phyloP scores from a whole-genome alignment of 192 early-diverging fungal species.

The Coemansia sp. region DNA sequence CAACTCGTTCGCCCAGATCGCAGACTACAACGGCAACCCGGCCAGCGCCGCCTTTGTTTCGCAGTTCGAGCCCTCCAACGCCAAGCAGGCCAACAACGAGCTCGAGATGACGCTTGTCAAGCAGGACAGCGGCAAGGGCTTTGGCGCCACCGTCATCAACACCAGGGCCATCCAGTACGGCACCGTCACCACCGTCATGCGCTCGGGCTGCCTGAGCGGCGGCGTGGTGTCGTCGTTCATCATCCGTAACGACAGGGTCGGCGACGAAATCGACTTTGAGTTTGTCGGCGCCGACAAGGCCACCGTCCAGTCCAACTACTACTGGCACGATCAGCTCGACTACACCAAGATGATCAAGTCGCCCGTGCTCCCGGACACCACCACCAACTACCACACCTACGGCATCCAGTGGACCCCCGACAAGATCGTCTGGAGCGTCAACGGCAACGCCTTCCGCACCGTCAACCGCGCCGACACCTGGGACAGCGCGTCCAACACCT shows the following conservation, averaged over 20 bases:
- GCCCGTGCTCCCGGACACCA: conserved; percentile 35
- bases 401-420: conserved; percentile 58
- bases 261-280: conserved; percentile 66
- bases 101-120: conserved; percentile 48
- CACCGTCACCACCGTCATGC: conserved; percentile 53
- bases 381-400: conserved; percentile 56
- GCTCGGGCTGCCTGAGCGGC: conserved; percentile 47
- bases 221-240: conserved; percentile 63
- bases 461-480: conserved; percentile 51
- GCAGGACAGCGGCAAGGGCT: conserved; percentile 50
- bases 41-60: conserved; percentile 49
- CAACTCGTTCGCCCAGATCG: conserved; percentile 32
- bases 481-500: conserved; percentile 30
- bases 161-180: conserved; percentile 60
- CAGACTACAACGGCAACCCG: conserved; percentile 56
- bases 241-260: conserved; percentile 51
- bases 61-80: conserved; percentile 55
- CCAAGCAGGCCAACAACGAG: conserved; percentile 48
- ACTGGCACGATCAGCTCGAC: conserved; percentile 54
- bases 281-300: conserved; percentile 55
- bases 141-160: conserved; percentile 58
- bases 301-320: conserved; percentile 61
- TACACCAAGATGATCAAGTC: conserved; percentile 53
- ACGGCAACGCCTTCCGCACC: conserved; percentile 53
- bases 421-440: conserved; percentile 48